A percentile compares a stretch with the other conserved stretches of the same genome.
Evolutionary conservation across 2,329 filamentous ascomycete species (phyloP).

Genomic region (Fusarium transvaalense): DNA sequence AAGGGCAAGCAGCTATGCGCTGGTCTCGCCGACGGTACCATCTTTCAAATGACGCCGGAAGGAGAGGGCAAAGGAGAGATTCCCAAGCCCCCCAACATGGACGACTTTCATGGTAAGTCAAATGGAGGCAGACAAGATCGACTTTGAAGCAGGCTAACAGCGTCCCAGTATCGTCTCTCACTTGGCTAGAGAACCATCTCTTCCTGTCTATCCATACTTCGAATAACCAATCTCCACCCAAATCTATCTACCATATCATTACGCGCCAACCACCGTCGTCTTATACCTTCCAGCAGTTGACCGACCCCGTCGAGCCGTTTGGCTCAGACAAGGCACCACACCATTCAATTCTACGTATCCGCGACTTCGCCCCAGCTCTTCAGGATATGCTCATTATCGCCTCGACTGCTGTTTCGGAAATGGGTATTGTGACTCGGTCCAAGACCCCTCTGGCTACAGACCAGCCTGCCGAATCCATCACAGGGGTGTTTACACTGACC

Average conservation of each 20-base stretch:
- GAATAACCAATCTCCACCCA: conserved; percentile 67
- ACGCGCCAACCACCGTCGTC: conserved; percentile 70
- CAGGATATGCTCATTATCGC: conserved; percentile 85
- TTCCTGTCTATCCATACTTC: conserved; percentile 86
- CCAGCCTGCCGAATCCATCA: conserved; percentile 69
- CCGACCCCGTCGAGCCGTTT: conserved; percentile 80
- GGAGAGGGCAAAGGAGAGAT: conserved; percentile 83
- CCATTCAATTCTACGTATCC: conserved; percentile 81
- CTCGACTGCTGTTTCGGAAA: conserved; percentile 82
- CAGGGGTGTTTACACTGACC: conserved; percentile 79
- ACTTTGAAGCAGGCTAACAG: conserved; percentile 11
- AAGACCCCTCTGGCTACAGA: conserved; percentile 74
- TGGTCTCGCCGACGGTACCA: conserved; percentile 83
- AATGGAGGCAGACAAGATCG: background rate
- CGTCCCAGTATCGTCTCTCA: conserved; percentile 77
- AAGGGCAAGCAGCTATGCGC: conserved; percentile 94
- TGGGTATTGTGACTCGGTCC: conserved; percentile 82
- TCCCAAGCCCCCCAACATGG: conserved; percentile 78
- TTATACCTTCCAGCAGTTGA: conserved; percentile 80
- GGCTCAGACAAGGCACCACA: conserved; percentile 76
- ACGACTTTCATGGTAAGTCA: conserved; percentile 74
- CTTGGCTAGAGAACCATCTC: conserved; percentile 89
- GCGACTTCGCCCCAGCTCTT: conserved; percentile 83
- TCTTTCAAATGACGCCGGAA: conserved; percentile 85
- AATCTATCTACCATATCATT: conserved; percentile 84